phyloP scores from a whole-genome alignment of 768 basidiomycete genomes.

The Mycena rebaudengoi region DNA sequence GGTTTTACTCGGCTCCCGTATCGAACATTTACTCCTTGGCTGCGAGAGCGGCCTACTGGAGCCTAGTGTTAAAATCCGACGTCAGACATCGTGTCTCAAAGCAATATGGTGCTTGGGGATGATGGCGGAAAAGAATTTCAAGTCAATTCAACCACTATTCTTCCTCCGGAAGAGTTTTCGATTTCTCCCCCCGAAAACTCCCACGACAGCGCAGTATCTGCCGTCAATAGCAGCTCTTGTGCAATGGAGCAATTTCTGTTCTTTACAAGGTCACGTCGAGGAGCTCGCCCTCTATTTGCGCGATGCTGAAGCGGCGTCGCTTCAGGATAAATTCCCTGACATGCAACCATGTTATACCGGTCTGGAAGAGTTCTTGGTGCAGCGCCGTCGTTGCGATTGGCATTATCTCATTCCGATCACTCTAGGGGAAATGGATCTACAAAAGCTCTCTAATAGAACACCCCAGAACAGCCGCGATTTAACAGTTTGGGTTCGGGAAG shows the following conservation, averaged over 20 bases:
- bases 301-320: neutral
- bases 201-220: slow-evolving; percentile 12
- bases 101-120: slow-evolving; percentile 26
- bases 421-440: neutral
- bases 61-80: slow-evolving; percentile 6
- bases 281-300: neutral
- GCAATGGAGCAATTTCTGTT: slow-evolving; percentile 25
- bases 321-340: neutral
- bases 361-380: slow-evolving; percentile 10
- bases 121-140: slow-evolving; percentile 20
- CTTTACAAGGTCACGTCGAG: slow-evolving; percentile 21
- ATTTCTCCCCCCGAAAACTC: slow-evolving; percentile 3
- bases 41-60: slow-evolving; percentile 26
- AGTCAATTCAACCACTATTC: slow-evolving; percentile 14
- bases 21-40: slow-evolving; percentile 26
- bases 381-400: slow-evolving; percentile 17
- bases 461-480: neutral
- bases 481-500: slow-evolving; percentile 7
- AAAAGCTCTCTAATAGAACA: neutral
- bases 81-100: slow-evolving; percentile 22
- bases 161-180: slow-evolving; percentile 11
- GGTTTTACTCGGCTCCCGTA: slow-evolving; percentile 20
- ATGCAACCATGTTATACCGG: neutral
- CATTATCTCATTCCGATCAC: slow-evolving; percentile 14
- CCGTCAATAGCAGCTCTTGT: slow-evolving; percentile 20